Base-by-base conservation (phyloP, 2,329 filamentous ascomycete species). In the Colletotrichum sp. region DNA sequence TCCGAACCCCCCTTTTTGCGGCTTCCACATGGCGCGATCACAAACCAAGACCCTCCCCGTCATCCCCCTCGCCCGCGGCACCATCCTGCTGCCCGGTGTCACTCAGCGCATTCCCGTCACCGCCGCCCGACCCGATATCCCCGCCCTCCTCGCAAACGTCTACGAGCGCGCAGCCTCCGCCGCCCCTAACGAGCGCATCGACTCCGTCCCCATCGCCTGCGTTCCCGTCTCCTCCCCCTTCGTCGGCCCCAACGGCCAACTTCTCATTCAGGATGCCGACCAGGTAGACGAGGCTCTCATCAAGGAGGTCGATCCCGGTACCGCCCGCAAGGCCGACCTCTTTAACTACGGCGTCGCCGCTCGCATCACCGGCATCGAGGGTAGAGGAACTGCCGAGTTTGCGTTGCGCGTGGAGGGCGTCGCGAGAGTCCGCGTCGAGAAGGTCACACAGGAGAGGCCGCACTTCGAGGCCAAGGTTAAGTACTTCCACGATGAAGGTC, bases 371-470 rank as follows among this genome's bases (percentile, higher is more conserved):
- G 94, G 93, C 67, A 93, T 96, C 62, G 94, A 96, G 83, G 94
- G 94, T 32, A 91, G 92, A 71, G 92, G 92, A 62, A 92, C 92
- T 13, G 91, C 93, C 34, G 94, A 98, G 82, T 93, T 98, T 80
- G 93, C 93, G 73, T 85, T 99, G 68, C 89, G 98, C 7, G 95
- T 99, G 3, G 96, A 98, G 83, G 97, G 97, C 18, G 89, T 95
- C 22, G 90, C 93, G 77, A 91, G 97, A 55, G 93, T 98, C 77
- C 91, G 91, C 77, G 86, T 98, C 43, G 93, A 95, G 67, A 93
- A 92, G 80, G 85, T 97, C 64, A 89, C 91, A 48, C 93, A 95
- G 82, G 95, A 98, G 78, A 91, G 93, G 69, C 95, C 96, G 3
- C 98, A 94, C 82, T 96, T 98, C 79, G 96, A 98, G 86, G 96